Conservation (phyloP, 306 rosid species). For the Dalbergia cultrata region DNA sequence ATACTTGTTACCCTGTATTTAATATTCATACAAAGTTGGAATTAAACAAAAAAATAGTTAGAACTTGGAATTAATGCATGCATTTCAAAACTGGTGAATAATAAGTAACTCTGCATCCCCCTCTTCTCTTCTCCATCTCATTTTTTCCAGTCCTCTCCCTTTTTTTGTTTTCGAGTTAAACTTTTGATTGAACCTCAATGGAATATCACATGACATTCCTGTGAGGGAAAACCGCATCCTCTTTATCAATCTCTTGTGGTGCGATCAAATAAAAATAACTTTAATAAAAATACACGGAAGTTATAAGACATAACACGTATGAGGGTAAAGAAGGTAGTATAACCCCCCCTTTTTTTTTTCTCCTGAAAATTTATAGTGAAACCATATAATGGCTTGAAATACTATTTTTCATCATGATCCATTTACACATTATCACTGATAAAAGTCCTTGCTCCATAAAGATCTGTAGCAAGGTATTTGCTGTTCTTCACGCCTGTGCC, state of each 20-base stretch:
- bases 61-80: too few relatives aligned
- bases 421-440: slow-evolving; percentile 12
- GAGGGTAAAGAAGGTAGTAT: not conserved
- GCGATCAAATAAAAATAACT: slow-evolving; percentile 17
- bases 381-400: slow-evolving; percentile 22
- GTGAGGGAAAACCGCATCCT: not conserved
- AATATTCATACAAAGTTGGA: too few relatives aligned
- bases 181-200: too few relatives aligned
- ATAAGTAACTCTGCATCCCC: too few relatives aligned
- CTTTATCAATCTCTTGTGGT: not conserved
- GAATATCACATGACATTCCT: too few relatives aligned
- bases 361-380: not conserved
- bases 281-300: not conserved
- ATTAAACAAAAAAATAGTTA: too few relatives aligned
- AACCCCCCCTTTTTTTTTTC: not conserved
- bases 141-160: too few relatives aligned
- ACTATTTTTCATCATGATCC: slow-evolving; percentile 37
- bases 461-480: slow-evolving; percentile 25
- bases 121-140: too few relatives aligned
- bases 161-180: too few relatives aligned
- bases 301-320: not conserved
- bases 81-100: too few relatives aligned
- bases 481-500: slow-evolving; percentile 27
- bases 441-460: slow-evolving; percentile 14
- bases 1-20: too few relatives aligned